Evolutionary conservation across 2,329 filamentous ascomycete species (phyloP).

Genomic region (Neofusicoccum sp.): DNA sequence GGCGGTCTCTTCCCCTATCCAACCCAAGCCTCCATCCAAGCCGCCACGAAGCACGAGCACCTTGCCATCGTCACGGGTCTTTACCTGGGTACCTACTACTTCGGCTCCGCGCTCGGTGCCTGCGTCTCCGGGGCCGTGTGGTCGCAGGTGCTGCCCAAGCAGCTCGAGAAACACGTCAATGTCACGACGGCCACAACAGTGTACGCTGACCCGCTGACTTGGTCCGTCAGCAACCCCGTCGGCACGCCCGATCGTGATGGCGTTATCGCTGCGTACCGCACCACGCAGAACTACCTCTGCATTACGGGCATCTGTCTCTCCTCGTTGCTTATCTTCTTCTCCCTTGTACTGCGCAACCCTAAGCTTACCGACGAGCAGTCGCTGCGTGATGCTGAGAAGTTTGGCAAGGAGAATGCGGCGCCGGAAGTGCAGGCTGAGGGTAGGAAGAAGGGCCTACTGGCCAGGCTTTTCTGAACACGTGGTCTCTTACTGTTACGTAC

Average conservation of each 20-base stretch:
- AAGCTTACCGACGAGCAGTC: conserved; percentile 47
- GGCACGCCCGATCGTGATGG: conserved; percentile 46
- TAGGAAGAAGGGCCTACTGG: not conserved
- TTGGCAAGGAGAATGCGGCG: not conserved
- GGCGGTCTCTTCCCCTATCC: conserved; percentile 62
- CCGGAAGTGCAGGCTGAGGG: not conserved
- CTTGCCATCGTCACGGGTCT: conserved; percentile 64
- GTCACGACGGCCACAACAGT: conserved; percentile 39
- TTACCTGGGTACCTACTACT: conserved; percentile 62
- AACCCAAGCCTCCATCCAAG: conserved; percentile 52
- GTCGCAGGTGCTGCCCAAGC: conserved; percentile 55
- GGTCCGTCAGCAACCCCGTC: conserved; percentile 39
- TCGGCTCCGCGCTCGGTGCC: conserved; percentile 61
- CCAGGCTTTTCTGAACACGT: not conserved
- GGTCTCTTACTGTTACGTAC: too few species aligned
- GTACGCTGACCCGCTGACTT: conserved; percentile 44
- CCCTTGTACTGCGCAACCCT: conserved; percentile 47
- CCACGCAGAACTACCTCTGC: conserved; percentile 49
- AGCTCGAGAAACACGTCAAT: conserved; percentile 44
- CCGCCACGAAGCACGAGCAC: conserved; percentile 53
- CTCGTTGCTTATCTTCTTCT: conserved; percentile 46
- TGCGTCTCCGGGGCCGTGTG: conserved; percentile 62
- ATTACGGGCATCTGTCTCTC: conserved; percentile 52
- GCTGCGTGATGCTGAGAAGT: conserved; percentile 40
- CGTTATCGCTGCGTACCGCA: conserved; percentile 45